Conservation (phyloP, 805 yeast genomes). For the Kuraishia borneana region DNA sequence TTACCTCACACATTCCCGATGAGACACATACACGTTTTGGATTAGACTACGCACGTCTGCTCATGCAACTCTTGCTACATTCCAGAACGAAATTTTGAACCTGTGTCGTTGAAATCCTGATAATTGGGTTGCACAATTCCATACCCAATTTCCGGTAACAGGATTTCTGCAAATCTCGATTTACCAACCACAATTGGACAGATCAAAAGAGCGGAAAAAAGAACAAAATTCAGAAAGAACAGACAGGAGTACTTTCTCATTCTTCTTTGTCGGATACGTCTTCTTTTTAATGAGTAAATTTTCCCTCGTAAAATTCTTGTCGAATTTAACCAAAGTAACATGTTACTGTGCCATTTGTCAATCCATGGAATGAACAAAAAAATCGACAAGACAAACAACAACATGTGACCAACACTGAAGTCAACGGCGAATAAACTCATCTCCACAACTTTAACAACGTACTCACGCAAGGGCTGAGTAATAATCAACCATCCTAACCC, state of each 20-base stretch:
- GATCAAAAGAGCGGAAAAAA: conserved; percentile 23
- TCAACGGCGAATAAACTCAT: conserved; percentile 35
- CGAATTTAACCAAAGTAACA: conserved; percentile 39
- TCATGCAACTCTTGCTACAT: neutral
- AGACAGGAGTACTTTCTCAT: conserved; percentile 34
- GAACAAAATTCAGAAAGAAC: conserved; percentile 26
- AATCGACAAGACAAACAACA: conserved; percentile 28
- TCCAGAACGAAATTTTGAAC: conserved; percentile 34
- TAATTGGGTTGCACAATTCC: conserved; percentile 47
- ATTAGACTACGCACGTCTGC: neutral
- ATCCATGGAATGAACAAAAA: conserved; percentile 30
- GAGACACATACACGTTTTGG: too few species aligned
- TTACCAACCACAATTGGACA: conserved; percentile 36
- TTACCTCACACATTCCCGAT: too few species aligned
- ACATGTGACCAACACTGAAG: conserved; percentile 30
- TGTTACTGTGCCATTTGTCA: conserved; percentile 35
- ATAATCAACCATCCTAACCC: conserved; percentile 24
- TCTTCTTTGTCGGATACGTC: conserved; percentile 25
- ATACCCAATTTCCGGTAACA: conserved; percentile 8
- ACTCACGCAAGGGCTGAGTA: conserved; percentile 36
- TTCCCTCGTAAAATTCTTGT: conserved; percentile 22
- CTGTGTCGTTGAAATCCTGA: conserved; percentile 61
- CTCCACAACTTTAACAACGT: conserved; percentile 32
- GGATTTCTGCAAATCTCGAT: conserved; percentile 6
- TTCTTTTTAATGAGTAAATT: conserved; percentile 26